Base-by-base conservation (phyloP, 1,284 basidiomycete genomes). In the Irpex lacteus region DNA sequence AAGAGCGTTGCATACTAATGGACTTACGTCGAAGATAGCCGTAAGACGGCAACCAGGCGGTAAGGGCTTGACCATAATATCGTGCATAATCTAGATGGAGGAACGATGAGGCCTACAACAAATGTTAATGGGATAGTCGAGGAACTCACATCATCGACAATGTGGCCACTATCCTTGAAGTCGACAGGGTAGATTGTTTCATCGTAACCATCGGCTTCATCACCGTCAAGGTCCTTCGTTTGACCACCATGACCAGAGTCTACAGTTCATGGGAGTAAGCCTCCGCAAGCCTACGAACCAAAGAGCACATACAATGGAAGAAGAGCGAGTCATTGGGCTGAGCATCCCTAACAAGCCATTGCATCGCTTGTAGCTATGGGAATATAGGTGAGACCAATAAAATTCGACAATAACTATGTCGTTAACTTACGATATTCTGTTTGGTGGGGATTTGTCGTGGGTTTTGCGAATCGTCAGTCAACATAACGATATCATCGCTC, bases 171-270 rank as follows among this genome's bases (percentile, higher is more conserved):
- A 11, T 73, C 70, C 73, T 94, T 78, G 74, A 83, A 91, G 75
- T 97, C 95, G 61, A 92, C 75, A 61, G 94, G 95, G 71, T 94
- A 96, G 67, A 96, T 93, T 32, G 93, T 92, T 82, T 91, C 90
- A 70, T 92, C 86, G 66, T 78, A 83, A 9, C 87, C 86, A 71
- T 88, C 86, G 0, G 68, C 84, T 73, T 89, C 87, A 66, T 89
- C 92, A 0, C 91, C 90, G 66, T 90, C 85, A 4, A 78, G 19
- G 76, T 94, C 92, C 71, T 89, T 86, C 1, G 89, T 88, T 73
- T 94, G 91, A 8, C 92, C 92, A 58, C 93, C 93, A 71, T 95
- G 93, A 2, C 92, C 92, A 21, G 91, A 90, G 72, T 88, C 86
- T 88, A 21, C 18, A n/a, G 53, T 47, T 3, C 15, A n/a, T 6